phyloP scores from a whole-genome alignment of 257 asterid species.

The Ocimum tenuiflorum region DNA sequence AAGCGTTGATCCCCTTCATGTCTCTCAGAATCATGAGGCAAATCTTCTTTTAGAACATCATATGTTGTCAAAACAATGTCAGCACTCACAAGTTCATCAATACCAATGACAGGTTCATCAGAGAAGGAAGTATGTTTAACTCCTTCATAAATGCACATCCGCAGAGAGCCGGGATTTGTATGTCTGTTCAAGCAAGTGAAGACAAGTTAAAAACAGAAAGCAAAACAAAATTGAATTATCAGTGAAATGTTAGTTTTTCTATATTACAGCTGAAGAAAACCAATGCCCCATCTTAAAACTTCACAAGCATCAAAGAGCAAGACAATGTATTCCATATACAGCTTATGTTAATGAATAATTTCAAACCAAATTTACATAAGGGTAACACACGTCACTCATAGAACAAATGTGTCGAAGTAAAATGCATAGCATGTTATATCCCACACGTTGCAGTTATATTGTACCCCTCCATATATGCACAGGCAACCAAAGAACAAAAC shows the following conservation, averaged over 20 bases:
- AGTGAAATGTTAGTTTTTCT: neutral
- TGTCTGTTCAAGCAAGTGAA: slow-evolving; percentile 49
- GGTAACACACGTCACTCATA: neutral
- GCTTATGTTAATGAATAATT: neutral
- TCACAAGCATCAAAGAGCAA: slow-evolving; percentile 7
- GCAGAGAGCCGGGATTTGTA: slow-evolving; percentile 64
- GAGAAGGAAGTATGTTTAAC: slow-evolving; percentile 47
- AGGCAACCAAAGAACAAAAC: slow-evolving; percentile 24
- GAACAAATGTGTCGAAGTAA: neutral
- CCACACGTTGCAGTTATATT: neutral
- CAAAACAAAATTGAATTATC: slow-evolving; percentile 8
- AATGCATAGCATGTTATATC: neutral
- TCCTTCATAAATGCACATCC: slow-evolving; percentile 73
- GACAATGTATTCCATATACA: slow-evolving; percentile 11
- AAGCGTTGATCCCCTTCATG: slow-evolving; percentile 89
- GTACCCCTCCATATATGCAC: slow-evolving; percentile 18
- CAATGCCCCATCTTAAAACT: neutral
- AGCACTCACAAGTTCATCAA: slow-evolving; percentile 63
- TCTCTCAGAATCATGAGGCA: slow-evolving; percentile 93
- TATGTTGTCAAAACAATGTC: slow-evolving; percentile 87
- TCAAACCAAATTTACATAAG: neutral
- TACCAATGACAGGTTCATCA: slow-evolving; percentile 44
- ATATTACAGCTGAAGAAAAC: neutral
- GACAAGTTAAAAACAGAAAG: slow-evolving; percentile 20
- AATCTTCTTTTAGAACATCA: slow-evolving; percentile 86